phyloP scores from a whole-genome alignment of 1,139 yeast genomes.

The Blastobotrys persicus region DNA sequence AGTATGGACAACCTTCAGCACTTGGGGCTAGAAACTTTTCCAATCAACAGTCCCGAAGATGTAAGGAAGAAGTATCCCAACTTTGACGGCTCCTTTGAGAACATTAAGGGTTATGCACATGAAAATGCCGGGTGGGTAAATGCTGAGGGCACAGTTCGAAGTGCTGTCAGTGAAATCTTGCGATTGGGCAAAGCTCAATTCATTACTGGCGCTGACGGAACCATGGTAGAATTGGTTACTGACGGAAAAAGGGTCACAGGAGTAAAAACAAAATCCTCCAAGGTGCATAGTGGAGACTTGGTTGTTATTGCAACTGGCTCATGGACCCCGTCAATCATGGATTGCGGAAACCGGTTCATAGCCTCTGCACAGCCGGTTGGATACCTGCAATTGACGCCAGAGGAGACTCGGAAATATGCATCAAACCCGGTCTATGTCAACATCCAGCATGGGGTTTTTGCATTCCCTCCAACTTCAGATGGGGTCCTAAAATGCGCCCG shows the following conservation, averaged over 20 bases:
- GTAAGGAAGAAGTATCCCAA: neutral
- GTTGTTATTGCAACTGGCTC: neutral
- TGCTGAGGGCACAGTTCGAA: constrained; percentile 1
- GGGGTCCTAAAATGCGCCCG: neutral
- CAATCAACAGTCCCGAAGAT: neutral
- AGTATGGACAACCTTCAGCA: neutral
- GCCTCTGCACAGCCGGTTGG: neutral
- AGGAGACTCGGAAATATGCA: neutral
- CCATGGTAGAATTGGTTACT: neutral
- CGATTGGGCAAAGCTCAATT: neutral
- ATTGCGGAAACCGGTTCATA: neutral
- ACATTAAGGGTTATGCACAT: neutral
- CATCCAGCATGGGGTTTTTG: neutral
- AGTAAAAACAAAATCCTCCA: neutral
- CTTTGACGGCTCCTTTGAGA: neutral
- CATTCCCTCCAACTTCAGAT: neutral
- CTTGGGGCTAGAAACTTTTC: neutral
- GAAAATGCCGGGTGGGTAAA: constrained; percentile 2
- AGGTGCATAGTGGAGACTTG: neutral
- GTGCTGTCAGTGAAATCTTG: neutral
- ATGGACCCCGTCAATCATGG: neutral
- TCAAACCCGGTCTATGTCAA: neutral
- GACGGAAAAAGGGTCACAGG: neutral
- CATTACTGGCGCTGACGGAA: neutral
- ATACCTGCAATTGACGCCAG: neutral